Percentiles rank a stretch among this genome's conserved stretches.
phyloP scores from a whole-genome alignment of 257 asterid genomes.

The Solanum pinnatisectum region DNA sequence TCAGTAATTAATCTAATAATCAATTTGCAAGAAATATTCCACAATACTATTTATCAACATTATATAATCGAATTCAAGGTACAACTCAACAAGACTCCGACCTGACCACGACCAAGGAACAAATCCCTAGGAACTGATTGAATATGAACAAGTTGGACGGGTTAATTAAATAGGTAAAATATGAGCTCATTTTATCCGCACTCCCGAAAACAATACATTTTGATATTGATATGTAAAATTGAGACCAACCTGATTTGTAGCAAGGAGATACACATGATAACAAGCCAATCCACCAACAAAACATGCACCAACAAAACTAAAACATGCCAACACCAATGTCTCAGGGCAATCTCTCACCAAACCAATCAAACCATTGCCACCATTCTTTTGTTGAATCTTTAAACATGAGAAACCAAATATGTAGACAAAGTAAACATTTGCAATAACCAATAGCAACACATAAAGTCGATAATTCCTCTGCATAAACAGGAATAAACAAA shows the following conservation, averaged over 20 bases:
- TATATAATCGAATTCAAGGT: too few relatives aligned
- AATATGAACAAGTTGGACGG: too few relatives aligned
- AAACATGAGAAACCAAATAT: slow-evolving; percentile 13
- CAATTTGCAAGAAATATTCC: not conserved
- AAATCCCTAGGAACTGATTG: not conserved
- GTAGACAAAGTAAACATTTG: slow-evolving; percentile 11
- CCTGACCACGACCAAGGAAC: not conserved
- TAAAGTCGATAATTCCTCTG: slow-evolving; percentile 28
- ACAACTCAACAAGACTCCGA: not conserved
- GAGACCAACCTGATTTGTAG: slow-evolving; percentile 11
- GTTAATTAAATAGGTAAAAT: too few relatives aligned
- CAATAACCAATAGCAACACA: slow-evolving; percentile 4
- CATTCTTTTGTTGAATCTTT: not conserved
- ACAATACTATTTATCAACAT: too few relatives aligned
- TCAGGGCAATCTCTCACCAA: slow-evolving; percentile 4
- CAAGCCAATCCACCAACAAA: slow-evolving; percentile 10
- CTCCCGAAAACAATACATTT: not conserved
- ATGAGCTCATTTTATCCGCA: too few relatives aligned
- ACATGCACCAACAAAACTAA: slow-evolving; percentile 1
- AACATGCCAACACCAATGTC: slow-evolving; percentile 9
- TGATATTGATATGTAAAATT: not conserved
- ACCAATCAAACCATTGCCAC: not conserved
- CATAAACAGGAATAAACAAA: not conserved
- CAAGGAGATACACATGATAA: slow-evolving; percentile 22
- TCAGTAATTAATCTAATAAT: not conserved